These are phyloP conservation scores for Dictyostelium brefeldianum DNA, from an alignment of 78 protist species.

Conservation along the genomic window DNA sequence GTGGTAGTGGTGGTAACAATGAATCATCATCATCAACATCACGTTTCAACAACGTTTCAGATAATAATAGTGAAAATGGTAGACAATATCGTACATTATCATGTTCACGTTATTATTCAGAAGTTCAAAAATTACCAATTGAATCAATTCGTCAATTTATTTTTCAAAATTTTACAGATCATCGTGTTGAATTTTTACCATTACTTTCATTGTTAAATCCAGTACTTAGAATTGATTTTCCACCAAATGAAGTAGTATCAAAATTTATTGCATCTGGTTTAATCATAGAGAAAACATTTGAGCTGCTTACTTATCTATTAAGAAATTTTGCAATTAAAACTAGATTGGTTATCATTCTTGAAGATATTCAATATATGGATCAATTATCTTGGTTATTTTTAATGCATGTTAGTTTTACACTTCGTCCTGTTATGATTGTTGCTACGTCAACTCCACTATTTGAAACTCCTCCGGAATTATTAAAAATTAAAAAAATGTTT, in stretches of 20 bases:
- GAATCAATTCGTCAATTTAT: conserved; percentile 52
- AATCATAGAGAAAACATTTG: conserved; percentile 57
- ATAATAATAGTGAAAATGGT: background rate
- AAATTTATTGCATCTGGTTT: background rate
- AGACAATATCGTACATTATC: background rate
- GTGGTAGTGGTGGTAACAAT: background rate
- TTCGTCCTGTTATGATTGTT: conserved; percentile 56
- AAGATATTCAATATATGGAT: conserved; percentile 72
- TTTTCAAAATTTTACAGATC: conserved; percentile 47
- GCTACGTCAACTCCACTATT: conserved; percentile 22
- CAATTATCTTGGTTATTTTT: conserved; percentile 29
- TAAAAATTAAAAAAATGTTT: conserved; percentile 24
- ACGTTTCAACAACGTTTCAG: background rate
- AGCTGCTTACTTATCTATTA: conserved; percentile 27
- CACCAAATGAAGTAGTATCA: conserved; percentile 34
- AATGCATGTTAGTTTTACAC: background rate
- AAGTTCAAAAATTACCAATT: conserved; percentile 63
- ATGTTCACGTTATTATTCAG: background rate
- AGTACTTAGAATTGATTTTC: conserved; percentile 54
- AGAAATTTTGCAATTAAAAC: background rate
- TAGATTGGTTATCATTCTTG: conserved; percentile 30
- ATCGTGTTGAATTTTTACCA: conserved; percentile 42
- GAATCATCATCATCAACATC: too few species aligned
- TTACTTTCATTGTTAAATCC: conserved; percentile 52
- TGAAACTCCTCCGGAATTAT: conserved; percentile 16